Percentiles rank a stretch among this genome's conserved stretches.
phyloP scores from a whole-genome alignment of 2,329 filamentous ascomycete genomes.

The Triangularia setosa region DNA sequence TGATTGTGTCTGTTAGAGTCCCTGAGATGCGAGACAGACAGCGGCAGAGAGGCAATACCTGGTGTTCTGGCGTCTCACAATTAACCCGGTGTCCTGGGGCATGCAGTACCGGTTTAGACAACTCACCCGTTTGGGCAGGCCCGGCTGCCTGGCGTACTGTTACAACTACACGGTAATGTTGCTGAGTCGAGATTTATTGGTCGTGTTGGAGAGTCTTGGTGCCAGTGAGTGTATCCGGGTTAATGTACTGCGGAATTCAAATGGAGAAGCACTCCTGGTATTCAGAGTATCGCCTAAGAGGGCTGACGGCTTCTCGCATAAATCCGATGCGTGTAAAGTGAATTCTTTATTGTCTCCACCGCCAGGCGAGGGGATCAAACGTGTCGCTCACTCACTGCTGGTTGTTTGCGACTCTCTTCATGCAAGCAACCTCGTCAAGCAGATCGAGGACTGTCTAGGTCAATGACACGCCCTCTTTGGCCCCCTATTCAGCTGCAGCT shows the following conservation, averaged over 20 bases:
- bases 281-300: constrained; percentile 7
- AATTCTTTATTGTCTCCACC: background rate
- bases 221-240: background rate
- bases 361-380: background rate
- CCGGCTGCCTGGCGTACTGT: background rate
- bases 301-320: constrained; percentile 18
- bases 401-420: background rate
- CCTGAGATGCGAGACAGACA: background rate
- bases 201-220: background rate
- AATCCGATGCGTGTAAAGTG: constrained; percentile 16
- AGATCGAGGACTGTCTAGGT: background rate
- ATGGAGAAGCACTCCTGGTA: background rate
- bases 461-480: background rate
- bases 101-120: background rate
- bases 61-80: background rate
- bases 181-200: background rate
- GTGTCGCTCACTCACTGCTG: background rate
- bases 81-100: background rate
- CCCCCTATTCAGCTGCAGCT: background rate
- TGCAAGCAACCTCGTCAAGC: background rate
- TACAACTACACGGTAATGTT: background rate
- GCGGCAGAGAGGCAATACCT: background rate
- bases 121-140: background rate
- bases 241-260: background rate
- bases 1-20: background rate